Base-by-base conservation (phyloP, 2,329 filamentous ascomycete genomes). In the Colletotrichum sp. region DNA sequence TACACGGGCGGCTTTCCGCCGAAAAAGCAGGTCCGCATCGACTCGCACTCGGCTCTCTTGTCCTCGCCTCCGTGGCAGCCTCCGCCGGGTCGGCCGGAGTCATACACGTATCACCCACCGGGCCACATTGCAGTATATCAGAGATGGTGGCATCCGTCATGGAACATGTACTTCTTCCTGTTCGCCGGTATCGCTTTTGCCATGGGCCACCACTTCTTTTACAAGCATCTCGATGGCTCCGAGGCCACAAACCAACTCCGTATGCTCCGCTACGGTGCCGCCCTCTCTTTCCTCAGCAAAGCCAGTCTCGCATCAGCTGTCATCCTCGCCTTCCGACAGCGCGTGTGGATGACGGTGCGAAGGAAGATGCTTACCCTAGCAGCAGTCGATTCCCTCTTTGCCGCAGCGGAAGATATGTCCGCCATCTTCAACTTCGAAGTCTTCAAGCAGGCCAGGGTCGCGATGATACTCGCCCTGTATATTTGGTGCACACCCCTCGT, bases 401-500 rank as follows among this genome's bases (percentile, higher is more conserved):
- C 81, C 4, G 81, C 81, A 3, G 79, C 80, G 2, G 81, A 82
- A 43, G 81, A 83, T 47, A 55, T 81, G 64, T 75, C 76, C 6
- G 77, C 81, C 27, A 66, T 83, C 8, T 76, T 78, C 71, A 82
- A 81, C 62, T 9, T 78, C 2, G 81, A 83, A 43, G 66, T 82
- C 27, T 82, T 80, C 43, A 76, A 76, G 55, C 76, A 80, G 24
- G 82, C 83, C 27, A 81, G 78, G 47, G 58, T 82, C 12, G 81
- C 82, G 21, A 81, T 82, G 72, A 24, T 82, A 11, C 77, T 84
- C 58, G 83, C 83, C 31, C 34, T 80, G 12, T 80, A 81, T 43
- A 76, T 83, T n/a, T 84, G 83, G 82, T 81, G 78, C n/a, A 83
- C 82, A 12, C 83, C 83, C 1, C 70, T 84, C 8, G 78, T 83